Evolutionary conservation across 495 filamentous ascomycete genomes (phyloP), one percentile per base, ranked within the genome.

Genomic region (Endocarpon pusillum): DNA sequence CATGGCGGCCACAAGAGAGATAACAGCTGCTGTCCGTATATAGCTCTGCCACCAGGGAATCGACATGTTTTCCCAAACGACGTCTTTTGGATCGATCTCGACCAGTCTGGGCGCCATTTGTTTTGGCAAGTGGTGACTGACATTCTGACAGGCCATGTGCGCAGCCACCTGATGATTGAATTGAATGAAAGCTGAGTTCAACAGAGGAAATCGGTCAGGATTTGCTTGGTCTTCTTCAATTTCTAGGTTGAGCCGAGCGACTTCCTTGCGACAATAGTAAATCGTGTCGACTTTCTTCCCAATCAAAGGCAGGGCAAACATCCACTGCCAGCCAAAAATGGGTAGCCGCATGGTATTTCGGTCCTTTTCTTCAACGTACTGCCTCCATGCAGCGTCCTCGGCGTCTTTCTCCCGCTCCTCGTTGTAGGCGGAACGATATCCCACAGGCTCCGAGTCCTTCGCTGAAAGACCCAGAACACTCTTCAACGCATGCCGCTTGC

Each of bases 151-250:
- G 38, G 87, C 87, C 89, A 97, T 96, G 46, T 97, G 89, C 2
- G 89, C 89, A 5, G 86, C 84, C 3, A 94, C 82, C 54, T 97
- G 89, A 46, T 94, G 81, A 44, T 96, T 94, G 66, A 97, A 97
- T 51, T 97, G 89, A 35, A 97, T 84, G 46, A 97, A 97, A 10
- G 89, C 89, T 9, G 91, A 93, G 45, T 85, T 94, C 87, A 97
- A 93, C 35, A 87, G 59, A 2, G 89, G 91, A 40, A 80, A 97
- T 19, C 73, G 73, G 43, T 94, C 87, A 0, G 79, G 81, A 21
- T 84, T 65, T 42, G 75, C 62, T 46, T 97, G 91, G 45, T 96
- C 91, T 21, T 77, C 57, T 49, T 94, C 87, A 34, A 97, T 94
- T 55, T 96, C 91, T 34, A 86, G 35, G 45, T 96, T 97, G 18